These are phyloP conservation scores for Neofusicoccum sp. DNA, from an alignment of 2,329 filamentous ascomycete genomes.

Conservation along the genomic window DNA sequence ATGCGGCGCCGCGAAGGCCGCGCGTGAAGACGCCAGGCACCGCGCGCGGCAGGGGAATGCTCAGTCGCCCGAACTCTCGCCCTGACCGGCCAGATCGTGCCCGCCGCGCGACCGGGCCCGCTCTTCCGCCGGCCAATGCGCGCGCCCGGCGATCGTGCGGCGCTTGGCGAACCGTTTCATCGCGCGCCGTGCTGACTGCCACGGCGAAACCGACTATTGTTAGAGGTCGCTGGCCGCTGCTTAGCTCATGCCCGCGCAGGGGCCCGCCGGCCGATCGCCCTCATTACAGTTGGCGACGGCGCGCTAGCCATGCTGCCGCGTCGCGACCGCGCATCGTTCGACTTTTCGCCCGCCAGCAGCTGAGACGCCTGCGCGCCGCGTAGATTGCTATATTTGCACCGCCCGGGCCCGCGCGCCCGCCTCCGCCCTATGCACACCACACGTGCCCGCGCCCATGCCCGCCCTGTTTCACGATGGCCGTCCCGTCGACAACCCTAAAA, in stretches of 20 bases:
- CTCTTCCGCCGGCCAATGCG: conserved; percentile 2
- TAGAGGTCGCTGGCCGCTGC: conserved; percentile 6
- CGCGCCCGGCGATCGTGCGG: neutral
- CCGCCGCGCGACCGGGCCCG: neutral
- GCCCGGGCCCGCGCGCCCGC: neutral
- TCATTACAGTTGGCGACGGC: conserved; percentile 1
- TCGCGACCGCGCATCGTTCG: neutral
- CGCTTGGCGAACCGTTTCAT: conserved; percentile 14
- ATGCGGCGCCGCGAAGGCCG: neutral
- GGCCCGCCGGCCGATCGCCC: neutral
- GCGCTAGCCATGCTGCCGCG: neutral
- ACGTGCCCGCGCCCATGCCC: neutral
- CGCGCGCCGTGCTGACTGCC: neutral
- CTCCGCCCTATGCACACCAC: conserved; percentile 10
- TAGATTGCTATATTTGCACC: conserved; percentile 18
- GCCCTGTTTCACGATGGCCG: conserved; percentile 9
- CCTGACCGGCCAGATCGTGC: neutral
- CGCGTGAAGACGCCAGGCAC: neutral
- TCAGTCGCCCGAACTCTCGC: neutral
- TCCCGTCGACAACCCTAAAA: conserved; percentile 10
- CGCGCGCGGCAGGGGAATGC: conserved; percentile 7
- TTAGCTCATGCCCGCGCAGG: conserved; percentile 1
- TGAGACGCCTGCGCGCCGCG: too few species aligned
- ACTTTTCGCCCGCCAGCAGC: too few species aligned
- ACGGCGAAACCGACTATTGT: conserved; percentile 13